phyloP scores from a whole-genome alignment of 257 asterid genomes.

The Solanum sejunctum region DNA sequence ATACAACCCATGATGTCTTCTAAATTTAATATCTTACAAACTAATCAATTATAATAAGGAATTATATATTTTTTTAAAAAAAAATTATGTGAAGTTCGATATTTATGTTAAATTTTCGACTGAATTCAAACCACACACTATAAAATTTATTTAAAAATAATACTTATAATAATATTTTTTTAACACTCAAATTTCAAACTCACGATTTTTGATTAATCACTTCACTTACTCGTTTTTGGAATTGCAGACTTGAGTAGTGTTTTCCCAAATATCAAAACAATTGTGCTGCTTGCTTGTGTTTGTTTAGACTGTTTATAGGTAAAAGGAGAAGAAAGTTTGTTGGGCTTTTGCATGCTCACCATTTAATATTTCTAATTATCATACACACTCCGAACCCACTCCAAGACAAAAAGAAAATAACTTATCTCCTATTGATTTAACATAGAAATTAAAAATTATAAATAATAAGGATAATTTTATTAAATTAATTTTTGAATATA shows the following conservation, averaged over 20 bases:
- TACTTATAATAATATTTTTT: too few relatives aligned
- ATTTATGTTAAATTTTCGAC: too few relatives aligned
- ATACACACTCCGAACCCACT: neutral
- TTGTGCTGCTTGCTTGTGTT: neutral
- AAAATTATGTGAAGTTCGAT: rapidly evolving
- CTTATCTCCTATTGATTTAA: too few relatives aligned
- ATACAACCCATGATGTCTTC: conserved; percentile 19
- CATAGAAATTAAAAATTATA: too few relatives aligned
- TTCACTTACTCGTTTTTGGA: neutral
- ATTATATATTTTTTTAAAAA: neutral
- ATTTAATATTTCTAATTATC: neutral
- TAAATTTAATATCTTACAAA: neutral
- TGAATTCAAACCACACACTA: too few relatives aligned
- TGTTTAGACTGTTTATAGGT: neutral
- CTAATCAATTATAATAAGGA: neutral
- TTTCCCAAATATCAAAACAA: neutral
- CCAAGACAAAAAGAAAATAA: neutral
- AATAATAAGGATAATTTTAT: too few relatives aligned
- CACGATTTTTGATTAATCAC: too few relatives aligned
- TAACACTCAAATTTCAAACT: too few relatives aligned
- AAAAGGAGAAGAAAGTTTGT: neutral
- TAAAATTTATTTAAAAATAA: too few relatives aligned
- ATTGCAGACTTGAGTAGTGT: neutral
- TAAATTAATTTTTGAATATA: too few relatives aligned
- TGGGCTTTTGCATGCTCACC: conserved; percentile 4